Evolutionary conservation across 805 yeast genomes (phyloP).

Genomic region (Jamesozyma jinghongensis): DNA sequence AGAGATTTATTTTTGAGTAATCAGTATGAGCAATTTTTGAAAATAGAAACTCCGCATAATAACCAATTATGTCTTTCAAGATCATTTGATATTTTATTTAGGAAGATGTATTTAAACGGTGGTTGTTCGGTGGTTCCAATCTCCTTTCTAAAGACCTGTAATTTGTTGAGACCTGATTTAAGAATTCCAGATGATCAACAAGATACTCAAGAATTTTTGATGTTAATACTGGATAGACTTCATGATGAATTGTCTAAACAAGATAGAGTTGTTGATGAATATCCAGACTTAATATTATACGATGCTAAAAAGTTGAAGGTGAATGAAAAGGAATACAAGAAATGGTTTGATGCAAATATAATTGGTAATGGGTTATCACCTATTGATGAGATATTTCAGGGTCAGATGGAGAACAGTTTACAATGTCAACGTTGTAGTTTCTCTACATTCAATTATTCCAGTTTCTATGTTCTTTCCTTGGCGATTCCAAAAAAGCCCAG

Average conservation of each 20-base stretch:
- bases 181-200: slow-evolving; percentile 69
- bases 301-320: slow-evolving; percentile 24
- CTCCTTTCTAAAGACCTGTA: slow-evolving; percentile 46
- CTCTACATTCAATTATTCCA: slow-evolving; percentile 49
- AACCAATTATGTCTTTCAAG: slow-evolving; percentile 30
- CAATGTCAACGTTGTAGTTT: slow-evolving; percentile 58
- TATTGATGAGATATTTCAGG: slow-evolving; percentile 57
- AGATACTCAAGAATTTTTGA: slow-evolving; percentile 69
- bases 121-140: slow-evolving; percentile 57
- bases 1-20: slow-evolving; percentile 40
- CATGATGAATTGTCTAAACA: slow-evolving; percentile 54
- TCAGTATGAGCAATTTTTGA: slow-evolving; percentile 35
- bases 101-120: slow-evolving; percentile 49
- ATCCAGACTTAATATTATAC: slow-evolving; percentile 32
- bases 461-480: slow-evolving; percentile 53
- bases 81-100: slow-evolving; percentile 46
- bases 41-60: slow-evolving; percentile 13
- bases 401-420: slow-evolving; percentile 58
- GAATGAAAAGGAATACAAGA: slow-evolving; percentile 41
- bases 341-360: slow-evolving; percentile 50
- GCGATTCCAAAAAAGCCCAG: slow-evolving; percentile 42
- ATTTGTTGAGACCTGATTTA: slow-evolving; percentile 53
- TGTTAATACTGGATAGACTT: slow-evolving; percentile 54
- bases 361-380: slow-evolving; percentile 57
- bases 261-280: slow-evolving; percentile 31